phyloP scores from a whole-genome alignment of 139 green algal genomes.

The Diplosphaera chodatii region DNA sequence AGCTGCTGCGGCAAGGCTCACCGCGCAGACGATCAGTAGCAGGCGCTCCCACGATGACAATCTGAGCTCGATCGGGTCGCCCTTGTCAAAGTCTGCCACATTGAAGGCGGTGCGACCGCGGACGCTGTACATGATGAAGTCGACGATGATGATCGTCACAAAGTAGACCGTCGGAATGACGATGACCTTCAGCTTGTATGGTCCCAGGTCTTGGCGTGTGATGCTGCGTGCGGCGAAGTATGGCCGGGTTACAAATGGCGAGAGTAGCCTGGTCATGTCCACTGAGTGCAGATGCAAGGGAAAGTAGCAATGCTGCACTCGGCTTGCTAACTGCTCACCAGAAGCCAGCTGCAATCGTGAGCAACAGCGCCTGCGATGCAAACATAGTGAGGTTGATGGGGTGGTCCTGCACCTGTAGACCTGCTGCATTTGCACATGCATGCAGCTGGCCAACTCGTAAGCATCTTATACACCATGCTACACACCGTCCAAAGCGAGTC shows the following conservation, averaged over 20 bases:
- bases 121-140: slow-evolving; percentile 7
- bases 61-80: background rate
- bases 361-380: slow-evolving; percentile 20
- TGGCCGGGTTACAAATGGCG: background rate
- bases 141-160: slow-evolving; percentile 31
- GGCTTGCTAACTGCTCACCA: slow-evolving; percentile 31
- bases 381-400: no score
- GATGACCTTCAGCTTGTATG: slow-evolving; percentile 34
- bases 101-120: background rate
- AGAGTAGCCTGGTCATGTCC: background rate
- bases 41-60: slow-evolving; percentile 1
- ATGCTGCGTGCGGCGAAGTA: slow-evolving; percentile 28
- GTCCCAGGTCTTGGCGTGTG: slow-evolving; percentile 36
- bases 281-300: background rate
- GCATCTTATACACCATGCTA: no score
- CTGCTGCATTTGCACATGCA: background rate
- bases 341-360: slow-evolving; percentile 39
- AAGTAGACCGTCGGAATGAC: slow-evolving; percentile 44
- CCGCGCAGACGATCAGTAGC: slow-evolving; percentile 7
- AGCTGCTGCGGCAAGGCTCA: background rate
- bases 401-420: no score
- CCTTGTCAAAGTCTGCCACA: background rate
- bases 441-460: background rate
- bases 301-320: background rate
- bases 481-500: slow-evolving; percentile 34